Evolutionary conservation across 2,329 filamentous ascomycete species (phyloP), one percentile per base, ranked within the genome.

Genomic region (Fusarium luffae): DNA sequence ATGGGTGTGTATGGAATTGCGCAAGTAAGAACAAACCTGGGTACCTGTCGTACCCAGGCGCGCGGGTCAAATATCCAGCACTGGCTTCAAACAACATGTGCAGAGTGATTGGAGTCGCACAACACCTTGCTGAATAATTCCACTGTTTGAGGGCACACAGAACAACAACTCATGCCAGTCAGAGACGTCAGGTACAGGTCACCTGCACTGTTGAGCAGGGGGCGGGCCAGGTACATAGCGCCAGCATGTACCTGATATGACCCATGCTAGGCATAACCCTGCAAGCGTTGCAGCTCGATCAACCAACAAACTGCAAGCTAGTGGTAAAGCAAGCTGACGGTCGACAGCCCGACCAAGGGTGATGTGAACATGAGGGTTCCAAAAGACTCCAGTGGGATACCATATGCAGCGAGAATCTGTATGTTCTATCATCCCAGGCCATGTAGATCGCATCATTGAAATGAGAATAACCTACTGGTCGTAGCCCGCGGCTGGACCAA

Each of bases 131-230:
- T 70, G 62, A 70, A 57, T 68, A 63, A 63, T 70, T 70, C 59
- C 54, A 28, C 54, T 49, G 25, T 48, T 56, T 43, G 30, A 61
- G 42, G 55, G 54, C 48, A 44, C 54, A 66, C 40, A 41, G 37
- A 66, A 43, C 56, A 46, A 48, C 55, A 37, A 66, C 63, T 66
- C 62, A 66, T 66, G 62, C 62, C 55, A 64, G 59, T 67, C 72
- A 70, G 68, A 69, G 68, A 78, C 76, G 77, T 75, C 78, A 79
- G 77, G 77, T 76, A 79, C 77, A 79, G 75, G 77, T 78, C 77
- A 79, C 76, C 77, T 78, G 76, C 77, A 65, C 77, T 72, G 60
- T 47, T 76, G 74, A 74, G 76, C 74, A 76, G 69, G 73, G 68
- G 72, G 71, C 74, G 68, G 75, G 76, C 72, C 76, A 78, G 77